Percentiles rank a stretch among this genome's conserved stretches.
These are phyloP conservation scores for Acacia confusa DNA, from an alignment of 306 rosid genomes.

Conservation along the genomic window DNA sequence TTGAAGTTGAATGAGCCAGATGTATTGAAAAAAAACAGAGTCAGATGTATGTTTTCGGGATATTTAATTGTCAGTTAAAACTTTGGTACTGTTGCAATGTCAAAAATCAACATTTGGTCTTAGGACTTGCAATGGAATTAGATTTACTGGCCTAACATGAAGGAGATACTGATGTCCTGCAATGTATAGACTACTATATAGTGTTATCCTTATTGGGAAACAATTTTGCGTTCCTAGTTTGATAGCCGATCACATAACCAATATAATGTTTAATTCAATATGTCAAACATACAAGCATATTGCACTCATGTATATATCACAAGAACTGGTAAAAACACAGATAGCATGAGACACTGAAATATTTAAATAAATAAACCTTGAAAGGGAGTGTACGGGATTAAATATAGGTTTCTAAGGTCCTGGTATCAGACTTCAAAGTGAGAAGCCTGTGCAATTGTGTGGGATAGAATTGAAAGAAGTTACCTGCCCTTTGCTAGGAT, in stretches of 20 bases:
- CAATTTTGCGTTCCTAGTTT: not conserved
- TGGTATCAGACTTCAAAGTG: not conserved
- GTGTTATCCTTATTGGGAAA: not conserved
- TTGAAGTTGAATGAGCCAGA: no score
- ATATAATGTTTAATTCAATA: not conserved
- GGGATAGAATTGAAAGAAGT: not conserved
- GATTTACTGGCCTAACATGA: not conserved
- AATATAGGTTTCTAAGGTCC: not conserved
- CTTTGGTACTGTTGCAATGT: not conserved
- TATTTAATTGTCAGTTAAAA: not conserved
- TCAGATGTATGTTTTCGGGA: not conserved
- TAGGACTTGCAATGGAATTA: not conserved
- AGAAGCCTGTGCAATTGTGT: not conserved
- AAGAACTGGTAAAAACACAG: not conserved
- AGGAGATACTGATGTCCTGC: not conserved
- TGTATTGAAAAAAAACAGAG: no score
- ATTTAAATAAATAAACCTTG: not conserved
- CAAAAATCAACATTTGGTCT: not conserved
- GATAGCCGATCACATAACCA: not conserved
- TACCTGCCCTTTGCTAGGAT: not conserved
- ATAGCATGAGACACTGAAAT: not conserved
- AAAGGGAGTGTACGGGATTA: constrained; percentile 5
- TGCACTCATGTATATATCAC: not conserved
- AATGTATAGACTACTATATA: not conserved
- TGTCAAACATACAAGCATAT: not conserved